A percentile compares a stretch with the other conserved stretches of the same genome.
phyloP scores from a whole-genome alignment of 2,329 filamentous ascomycete genomes.

The Cadophora gregata region DNA sequence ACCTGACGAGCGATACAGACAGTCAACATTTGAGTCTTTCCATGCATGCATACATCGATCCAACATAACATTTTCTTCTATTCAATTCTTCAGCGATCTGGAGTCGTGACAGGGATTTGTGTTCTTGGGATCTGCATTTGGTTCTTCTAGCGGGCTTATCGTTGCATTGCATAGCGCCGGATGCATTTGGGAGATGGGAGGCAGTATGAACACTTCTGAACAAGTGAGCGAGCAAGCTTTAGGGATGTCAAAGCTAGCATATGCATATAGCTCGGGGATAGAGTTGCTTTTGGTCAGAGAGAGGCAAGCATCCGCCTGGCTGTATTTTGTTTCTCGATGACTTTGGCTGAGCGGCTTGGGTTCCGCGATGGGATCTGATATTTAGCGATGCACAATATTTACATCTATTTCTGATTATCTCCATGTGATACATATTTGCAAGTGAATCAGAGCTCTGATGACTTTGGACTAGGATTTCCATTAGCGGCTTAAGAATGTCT shows the following conservation, averaged over 20 bases:
- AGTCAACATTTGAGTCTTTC: constrained; percentile 19
- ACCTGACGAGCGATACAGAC: constrained; percentile 12
- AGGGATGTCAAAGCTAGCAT: constrained; percentile 14
- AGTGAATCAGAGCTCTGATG: neutral
- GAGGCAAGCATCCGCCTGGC: neutral
- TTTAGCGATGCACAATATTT: constrained; percentile 3
- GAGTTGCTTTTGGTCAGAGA: neutral
- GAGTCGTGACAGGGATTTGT: neutral
- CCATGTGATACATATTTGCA: neutral
- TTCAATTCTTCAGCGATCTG: neutral
- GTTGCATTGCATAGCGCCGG: constrained; percentile 38
- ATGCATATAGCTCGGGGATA: constrained; percentile 2
- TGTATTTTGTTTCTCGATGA: neutral
- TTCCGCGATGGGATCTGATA: neutral
- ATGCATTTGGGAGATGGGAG: constrained; percentile 31
- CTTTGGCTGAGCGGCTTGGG: neutral
- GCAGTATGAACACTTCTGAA: neutral
- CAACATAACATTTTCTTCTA: constrained; percentile 24
- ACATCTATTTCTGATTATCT: neutral
- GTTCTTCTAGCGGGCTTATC: constrained; percentile 20
- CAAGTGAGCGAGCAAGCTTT: neutral
- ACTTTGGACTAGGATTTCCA: neutral
- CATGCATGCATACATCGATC: constrained; percentile 17
- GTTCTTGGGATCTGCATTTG: neutral
- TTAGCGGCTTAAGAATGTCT: neutral